Conservation (phyloP, 2,329 filamentous ascomycete species). For the Claviceps maximensis region DNA sequence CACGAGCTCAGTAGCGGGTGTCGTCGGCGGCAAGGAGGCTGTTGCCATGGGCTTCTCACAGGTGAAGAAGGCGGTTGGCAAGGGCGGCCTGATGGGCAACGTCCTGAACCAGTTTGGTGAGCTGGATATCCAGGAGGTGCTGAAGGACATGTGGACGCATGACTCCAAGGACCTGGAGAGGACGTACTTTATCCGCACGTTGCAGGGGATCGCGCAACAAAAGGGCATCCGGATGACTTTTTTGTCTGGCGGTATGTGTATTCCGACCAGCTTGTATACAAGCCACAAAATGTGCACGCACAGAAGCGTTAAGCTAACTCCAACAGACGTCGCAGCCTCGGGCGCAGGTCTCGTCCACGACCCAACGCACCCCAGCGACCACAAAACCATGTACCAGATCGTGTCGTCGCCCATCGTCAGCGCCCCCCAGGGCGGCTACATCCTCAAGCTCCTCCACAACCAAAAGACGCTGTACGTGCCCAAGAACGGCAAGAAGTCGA, state of each 20-base stretch:
- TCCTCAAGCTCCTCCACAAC: constrained; percentile 90
- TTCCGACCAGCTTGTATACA: too few species aligned
- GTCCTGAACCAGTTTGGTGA: constrained; percentile 95
- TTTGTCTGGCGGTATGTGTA: constrained; percentile 61
- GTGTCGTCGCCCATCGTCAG: constrained; percentile 90
- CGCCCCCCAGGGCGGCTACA: constrained; percentile 69
- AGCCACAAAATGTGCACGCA: too few species aligned
- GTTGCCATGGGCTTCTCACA: constrained; percentile 87
- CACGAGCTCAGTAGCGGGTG: constrained; percentile 85
- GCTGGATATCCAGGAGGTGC: constrained; percentile 83
- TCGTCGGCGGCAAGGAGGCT: constrained; percentile 87
- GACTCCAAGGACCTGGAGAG: constrained; percentile 94
- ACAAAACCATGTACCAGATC: constrained; percentile 99
- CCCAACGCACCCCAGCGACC: constrained; percentile 76
- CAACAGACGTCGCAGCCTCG: constrained; percentile 66
- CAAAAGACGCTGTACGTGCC: constrained; percentile 88
- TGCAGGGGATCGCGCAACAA: constrained; percentile 90
- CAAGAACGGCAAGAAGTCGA: constrained; percentile 67
- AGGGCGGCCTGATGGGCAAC: constrained; percentile 87
- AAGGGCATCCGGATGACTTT: constrained; percentile 97
- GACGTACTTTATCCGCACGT: constrained; percentile 88
- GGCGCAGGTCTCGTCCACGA: constrained; percentile 92
- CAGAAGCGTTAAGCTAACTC: not conserved
- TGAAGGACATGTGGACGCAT: constrained; percentile 96
- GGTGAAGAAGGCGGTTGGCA: constrained; percentile 93